A percentile compares a stretch with the other conserved stretches of the same genome.
phyloP scores from a whole-genome alignment of 2,329 filamentous ascomycete species.

The Ophiostoma ulmi region DNA sequence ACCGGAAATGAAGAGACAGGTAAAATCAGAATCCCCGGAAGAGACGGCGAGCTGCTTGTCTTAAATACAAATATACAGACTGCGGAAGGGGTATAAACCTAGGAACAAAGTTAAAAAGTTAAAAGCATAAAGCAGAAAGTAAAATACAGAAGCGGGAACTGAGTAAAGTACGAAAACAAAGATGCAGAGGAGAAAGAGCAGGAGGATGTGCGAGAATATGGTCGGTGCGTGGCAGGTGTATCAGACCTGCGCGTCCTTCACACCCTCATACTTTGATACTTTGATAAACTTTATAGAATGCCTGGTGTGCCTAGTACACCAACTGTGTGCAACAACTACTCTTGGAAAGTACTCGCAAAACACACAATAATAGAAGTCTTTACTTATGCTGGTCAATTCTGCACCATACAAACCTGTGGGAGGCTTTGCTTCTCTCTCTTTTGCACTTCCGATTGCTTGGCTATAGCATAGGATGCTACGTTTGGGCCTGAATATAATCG shows the following conservation, averaged over 20 bases:
- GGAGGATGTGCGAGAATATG: neutral
- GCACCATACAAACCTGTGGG: neutral
- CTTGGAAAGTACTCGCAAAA: neutral
- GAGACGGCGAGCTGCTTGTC: neutral
- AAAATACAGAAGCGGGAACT: neutral
- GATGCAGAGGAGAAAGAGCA: neutral
- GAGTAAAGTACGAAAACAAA: neutral
- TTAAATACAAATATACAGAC: neutral
- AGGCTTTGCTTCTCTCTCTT: neutral
- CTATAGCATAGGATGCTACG: neutral
- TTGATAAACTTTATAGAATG: neutral
- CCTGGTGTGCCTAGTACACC: neutral
- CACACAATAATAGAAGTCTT: neutral
- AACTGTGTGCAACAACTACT: neutral
- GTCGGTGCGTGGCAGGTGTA: neutral
- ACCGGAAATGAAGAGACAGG: neutral
- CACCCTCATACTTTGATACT: neutral
- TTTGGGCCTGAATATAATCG: neutral
- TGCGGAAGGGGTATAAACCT: neutral
- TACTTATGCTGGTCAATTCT: neutral
- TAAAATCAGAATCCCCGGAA: neutral
- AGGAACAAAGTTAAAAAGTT: too few relatives aligned
- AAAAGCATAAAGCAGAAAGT: too few relatives aligned
- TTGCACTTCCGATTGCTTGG: neutral
- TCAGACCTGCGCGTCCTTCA: neutral